phyloP scores from a whole-genome alignment of 345 rosid genomes.

The Citrus sp. region DNA sequence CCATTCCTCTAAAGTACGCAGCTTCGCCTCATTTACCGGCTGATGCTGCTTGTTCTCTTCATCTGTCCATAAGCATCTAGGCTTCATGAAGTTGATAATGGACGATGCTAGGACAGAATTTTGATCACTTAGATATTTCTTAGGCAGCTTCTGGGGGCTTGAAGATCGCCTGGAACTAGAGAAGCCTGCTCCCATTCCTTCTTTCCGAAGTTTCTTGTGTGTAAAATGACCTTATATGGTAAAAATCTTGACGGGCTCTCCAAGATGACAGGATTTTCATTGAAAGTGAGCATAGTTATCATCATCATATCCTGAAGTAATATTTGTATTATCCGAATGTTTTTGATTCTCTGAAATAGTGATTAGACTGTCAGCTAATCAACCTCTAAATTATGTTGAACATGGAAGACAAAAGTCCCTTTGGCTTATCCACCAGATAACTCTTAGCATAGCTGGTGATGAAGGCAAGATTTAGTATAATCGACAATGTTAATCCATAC shows the following conservation, averaged over 20 bases:
- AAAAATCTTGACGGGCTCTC: constrained; percentile 8
- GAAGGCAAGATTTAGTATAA: background rate
- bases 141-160: constrained; percentile 6
- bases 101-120: background rate
- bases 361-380: background rate
- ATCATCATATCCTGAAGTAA: constrained; percentile 7
- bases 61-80: constrained; percentile 4
- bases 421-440: constrained; percentile 15
- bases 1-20: constrained; percentile 31
- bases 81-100: background rate
- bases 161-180: constrained; percentile 11
- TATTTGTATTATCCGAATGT: background rate
- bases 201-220: background rate
- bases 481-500: background rate
- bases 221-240: background rate
- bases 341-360: background rate
- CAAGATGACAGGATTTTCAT: constrained; percentile 18
- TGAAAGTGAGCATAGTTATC: constrained; percentile 5
- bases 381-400: background rate
- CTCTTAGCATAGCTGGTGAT: constrained; percentile 6
- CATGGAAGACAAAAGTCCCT: background rate
- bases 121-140: background rate
- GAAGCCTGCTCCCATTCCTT: constrained; percentile 22
- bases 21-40: background rate
- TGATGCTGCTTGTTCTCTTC: constrained; percentile 8